Percentiles rank a stretch among this genome's conserved stretches.
phyloP scores from a whole-genome alignment of 2,329 filamentous ascomycete genomes.

The Ascochyta pisi region DNA sequence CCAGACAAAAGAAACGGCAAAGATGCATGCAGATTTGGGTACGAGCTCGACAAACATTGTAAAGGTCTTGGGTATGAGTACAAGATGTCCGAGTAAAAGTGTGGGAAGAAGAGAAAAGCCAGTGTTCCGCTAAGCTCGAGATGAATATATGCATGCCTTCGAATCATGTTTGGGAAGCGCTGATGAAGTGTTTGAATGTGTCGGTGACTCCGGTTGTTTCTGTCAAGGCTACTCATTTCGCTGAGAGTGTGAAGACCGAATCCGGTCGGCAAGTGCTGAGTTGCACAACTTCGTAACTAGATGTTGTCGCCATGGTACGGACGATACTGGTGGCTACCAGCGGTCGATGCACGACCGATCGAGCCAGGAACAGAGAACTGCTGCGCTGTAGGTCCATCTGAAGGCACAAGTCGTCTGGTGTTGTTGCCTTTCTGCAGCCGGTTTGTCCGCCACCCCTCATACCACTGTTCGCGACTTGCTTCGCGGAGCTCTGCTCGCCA shows the following conservation, averaged over 20 bases:
- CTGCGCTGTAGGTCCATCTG: constrained; percentile 38
- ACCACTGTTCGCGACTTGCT: constrained; percentile 90
- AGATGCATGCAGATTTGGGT: constrained; percentile 10
- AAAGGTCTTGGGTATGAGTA: constrained; percentile 15
- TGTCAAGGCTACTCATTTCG: neutral
- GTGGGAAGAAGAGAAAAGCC: constrained; percentile 2
- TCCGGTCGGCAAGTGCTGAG: neutral
- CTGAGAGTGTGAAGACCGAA: neutral
- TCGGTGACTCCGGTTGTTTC: neutral
- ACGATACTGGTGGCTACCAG: constrained; percentile 39
- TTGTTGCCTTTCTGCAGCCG: constrained; percentile 48
- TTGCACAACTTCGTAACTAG: constrained; percentile 7
- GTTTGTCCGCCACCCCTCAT: constrained; percentile 87
- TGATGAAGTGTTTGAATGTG: neutral
- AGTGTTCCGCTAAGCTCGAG: neutral
- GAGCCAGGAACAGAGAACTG: constrained; percentile 33
- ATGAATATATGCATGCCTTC: neutral
- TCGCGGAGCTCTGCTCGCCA: constrained; percentile 92
- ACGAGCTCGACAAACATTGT: constrained; percentile 7
- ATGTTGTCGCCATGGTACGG: constrained; percentile 33
- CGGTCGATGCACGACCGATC: constrained; percentile 46
- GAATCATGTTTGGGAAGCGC: neutral
- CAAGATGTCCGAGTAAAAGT: constrained; percentile 10
- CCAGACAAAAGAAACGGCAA: constrained; percentile 17
- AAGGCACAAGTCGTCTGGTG: constrained; percentile 36